Conservation (phyloP, 345 rosid species). For the Cardiospermum halicacabum region DNA sequence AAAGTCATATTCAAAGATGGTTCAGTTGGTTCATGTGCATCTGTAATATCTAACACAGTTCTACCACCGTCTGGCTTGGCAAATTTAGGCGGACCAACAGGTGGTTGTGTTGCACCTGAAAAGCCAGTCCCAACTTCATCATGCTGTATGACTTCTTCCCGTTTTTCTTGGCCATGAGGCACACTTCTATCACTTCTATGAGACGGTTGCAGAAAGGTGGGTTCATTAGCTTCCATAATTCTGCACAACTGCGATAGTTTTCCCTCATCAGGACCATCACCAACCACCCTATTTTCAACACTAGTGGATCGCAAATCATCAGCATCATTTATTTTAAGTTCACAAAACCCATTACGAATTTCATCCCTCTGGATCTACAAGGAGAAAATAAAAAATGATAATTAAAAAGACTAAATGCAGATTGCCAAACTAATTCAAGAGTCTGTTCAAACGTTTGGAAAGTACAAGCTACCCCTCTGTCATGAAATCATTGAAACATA, state of each 20-base stretch:
- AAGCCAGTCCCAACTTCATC: slow-evolving; percentile 30
- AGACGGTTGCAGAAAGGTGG: slow-evolving; percentile 38
- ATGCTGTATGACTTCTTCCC: slow-evolving; percentile 32
- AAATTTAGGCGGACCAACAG: slow-evolving; percentile 22
- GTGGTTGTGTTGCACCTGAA: slow-evolving; percentile 26
- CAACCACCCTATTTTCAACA: slow-evolving; percentile 33
- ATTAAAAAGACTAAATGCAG: slow-evolving; percentile 3
- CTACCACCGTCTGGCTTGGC: slow-evolving; percentile 31
- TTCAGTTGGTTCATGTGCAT: slow-evolving; percentile 46
- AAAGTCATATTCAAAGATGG: slow-evolving; percentile 59
- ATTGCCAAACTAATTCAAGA: background rate
- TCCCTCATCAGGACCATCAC: slow-evolving; percentile 35
- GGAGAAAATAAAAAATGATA: slow-evolving; percentile 7
- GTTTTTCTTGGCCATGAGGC: slow-evolving; percentile 33
- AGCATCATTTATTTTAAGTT: slow-evolving; percentile 27
- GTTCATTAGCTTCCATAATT: slow-evolving; percentile 43
- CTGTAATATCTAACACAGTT: slow-evolving; percentile 43
- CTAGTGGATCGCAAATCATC: slow-evolving; percentile 27
- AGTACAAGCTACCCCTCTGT: background rate
- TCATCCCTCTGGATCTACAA: slow-evolving; percentile 42
- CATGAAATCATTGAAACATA: background rate
- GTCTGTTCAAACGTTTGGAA: background rate
- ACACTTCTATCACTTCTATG: slow-evolving; percentile 33
- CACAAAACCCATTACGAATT: slow-evolving; percentile 37
- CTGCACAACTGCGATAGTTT: slow-evolving; percentile 40